Evolutionary conservation across 2,329 filamentous ascomycete genomes (phyloP).

Genomic region (Pestalotiopsis sp.): DNA sequence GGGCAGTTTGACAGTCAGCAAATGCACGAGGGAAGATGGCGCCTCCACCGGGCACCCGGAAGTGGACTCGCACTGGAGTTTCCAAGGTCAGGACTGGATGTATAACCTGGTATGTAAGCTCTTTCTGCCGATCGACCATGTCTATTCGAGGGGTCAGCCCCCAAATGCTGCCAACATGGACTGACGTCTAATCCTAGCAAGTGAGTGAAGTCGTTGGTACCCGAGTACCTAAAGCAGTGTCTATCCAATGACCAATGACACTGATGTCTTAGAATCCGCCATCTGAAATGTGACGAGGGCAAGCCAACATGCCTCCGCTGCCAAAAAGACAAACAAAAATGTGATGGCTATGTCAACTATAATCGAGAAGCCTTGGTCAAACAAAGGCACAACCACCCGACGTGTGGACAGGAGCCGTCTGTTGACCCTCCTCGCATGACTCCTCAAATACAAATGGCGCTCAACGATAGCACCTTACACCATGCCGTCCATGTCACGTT

Average conservation of each 20-base stretch:
- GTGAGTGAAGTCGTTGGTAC: too few species aligned
- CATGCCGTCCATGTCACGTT: not conserved
- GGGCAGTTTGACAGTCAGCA: not conserved
- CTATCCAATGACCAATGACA: not conserved
- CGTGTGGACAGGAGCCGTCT: too few species aligned
- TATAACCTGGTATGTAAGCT: not conserved
- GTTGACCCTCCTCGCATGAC: too few species aligned
- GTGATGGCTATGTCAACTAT: not conserved
- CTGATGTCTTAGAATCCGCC: not conserved
- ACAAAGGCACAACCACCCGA: not conserved
- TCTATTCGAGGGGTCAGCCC: too few species aligned
- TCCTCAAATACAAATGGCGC: too few species aligned
- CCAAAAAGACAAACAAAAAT: not conserved
- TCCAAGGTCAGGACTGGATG: not conserved
- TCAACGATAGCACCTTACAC: not conserved
- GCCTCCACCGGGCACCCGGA: not conserved
- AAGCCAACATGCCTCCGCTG: not conserved
- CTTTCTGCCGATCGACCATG: not conserved
- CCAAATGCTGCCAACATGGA: too few species aligned
- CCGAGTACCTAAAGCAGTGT: too few species aligned
- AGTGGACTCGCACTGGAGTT: not conserved
- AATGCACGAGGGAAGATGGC: not conserved
- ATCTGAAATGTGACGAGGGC: not conserved
- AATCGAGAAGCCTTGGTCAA: not conserved
- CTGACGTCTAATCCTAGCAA: too few species aligned